Evolutionary conservation across 192 early-diverging fungal species (phyloP), one percentile per base, ranked within the genome.

Genomic region (Coemansia sp.): DNA sequence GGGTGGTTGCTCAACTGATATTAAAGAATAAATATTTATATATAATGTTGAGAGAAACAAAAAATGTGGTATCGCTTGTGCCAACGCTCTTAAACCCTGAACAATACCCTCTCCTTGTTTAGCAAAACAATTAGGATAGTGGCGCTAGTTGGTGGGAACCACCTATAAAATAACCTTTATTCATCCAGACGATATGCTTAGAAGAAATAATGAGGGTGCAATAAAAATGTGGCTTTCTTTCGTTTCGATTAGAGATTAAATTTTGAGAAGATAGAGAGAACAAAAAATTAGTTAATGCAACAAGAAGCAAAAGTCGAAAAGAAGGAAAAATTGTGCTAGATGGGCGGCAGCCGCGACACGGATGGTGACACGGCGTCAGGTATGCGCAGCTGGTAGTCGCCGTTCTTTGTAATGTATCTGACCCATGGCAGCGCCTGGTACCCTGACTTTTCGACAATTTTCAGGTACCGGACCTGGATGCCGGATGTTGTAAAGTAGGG

Each of bases 311-410:
- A 39, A 32, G 55, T 15, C 8, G 21, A 21, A 12, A 2, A 43
- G 32, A 60, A 35, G 21, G 11, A 22, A n/a, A 57, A 9, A 19
- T n/a, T 1, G 15, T 79, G 22, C 52, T 82, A 90, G 62, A 90
- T 87, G 27, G 87, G 87, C 48, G 86, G 80, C 75, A 89, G 75
- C 39, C 79, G 79, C 5, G 75, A 68, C 57, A 89, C 92, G 23
- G 76, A 82, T 7, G 87, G 84, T 60, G 91, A 92, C 64, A 93
- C 82, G 27, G 89, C 85, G 37, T 95, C 93, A 10, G 93, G 93
- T 86, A 94, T 89, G 62, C 95, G 86, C 81, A 95, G 78, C 83
- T 95, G 92, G 79, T 97, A 97, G 73, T 97, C 95, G 72, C 92
- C 92, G 64, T 94, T 92, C 64, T 92, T 90, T 10, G 92, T 94